A percentile compares a stretch with the other conserved stretches of the same genome.
These are phyloP conservation scores for Colletotrichum musae DNA, from an alignment of 2,329 filamentous ascomycete species.

Conservation along the genomic window DNA sequence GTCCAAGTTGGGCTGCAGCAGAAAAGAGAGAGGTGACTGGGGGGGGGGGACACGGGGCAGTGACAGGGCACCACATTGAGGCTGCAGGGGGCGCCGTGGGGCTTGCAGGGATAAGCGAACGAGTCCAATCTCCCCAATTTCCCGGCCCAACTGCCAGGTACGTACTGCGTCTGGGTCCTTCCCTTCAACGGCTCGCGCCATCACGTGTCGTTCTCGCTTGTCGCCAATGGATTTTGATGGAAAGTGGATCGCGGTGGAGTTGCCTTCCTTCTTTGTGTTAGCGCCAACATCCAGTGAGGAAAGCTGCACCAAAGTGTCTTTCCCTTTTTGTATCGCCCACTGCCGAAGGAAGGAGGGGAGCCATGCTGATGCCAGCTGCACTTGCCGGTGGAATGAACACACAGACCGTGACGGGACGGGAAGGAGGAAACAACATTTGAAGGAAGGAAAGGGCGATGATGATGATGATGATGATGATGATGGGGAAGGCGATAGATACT, in stretches of 20 bases:
- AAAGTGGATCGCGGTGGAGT: neutral
- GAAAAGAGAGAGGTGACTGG: no score
- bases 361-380: neutral
- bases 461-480: no score
- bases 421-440: neutral
- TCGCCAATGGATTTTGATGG: neutral
- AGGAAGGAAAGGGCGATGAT: neutral
- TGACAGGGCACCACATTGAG: no score
- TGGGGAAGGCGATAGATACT: neutral
- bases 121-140: slow-evolving; percentile 18
- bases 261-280: neutral
- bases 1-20: no score
- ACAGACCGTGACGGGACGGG: neutral
- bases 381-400: neutral
- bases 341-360: slow-evolving; percentile 10
- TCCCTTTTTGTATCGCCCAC: slow-evolving; percentile 11
- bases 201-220: neutral
- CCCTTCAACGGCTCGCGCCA: neutral
- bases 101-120: neutral
- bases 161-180: neutral
- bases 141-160: slow-evolving; percentile 25
- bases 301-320: slow-evolving; percentile 13
- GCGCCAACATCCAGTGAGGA: slow-evolving; percentile 19
- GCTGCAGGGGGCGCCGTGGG: no score
- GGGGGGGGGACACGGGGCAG: neutral